These are phyloP conservation scores for Leersia perrieri DNA, from an alignment of 176 grass and related monocot species.

Conservation along the genomic window DNA sequence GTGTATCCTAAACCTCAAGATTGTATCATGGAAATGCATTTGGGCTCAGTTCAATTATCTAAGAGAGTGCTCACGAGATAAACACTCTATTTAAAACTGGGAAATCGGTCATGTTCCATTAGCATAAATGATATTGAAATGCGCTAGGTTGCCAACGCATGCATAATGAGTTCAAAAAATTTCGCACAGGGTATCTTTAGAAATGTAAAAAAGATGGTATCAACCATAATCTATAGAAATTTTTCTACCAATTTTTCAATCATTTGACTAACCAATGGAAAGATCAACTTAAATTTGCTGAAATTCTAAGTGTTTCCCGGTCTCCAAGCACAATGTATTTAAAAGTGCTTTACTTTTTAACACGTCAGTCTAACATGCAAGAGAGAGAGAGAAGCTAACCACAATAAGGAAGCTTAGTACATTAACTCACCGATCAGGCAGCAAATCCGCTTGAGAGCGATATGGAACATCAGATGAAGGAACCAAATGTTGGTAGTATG, in stretches of 20 bases:
- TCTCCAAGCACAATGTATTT: neutral
- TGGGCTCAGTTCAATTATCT: neutral
- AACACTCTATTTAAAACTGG: neutral
- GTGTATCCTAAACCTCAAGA: too few species aligned
- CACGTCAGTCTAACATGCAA: neutral
- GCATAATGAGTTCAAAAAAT: neutral
- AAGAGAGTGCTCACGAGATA: neutral
- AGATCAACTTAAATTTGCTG: neutral
- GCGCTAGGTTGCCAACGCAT: neutral
- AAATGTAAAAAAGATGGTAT: neutral
- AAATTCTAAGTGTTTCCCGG: neutral
- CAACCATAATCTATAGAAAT: neutral
- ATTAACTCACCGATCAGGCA: constrained; percentile 44
- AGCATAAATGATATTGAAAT: neutral
- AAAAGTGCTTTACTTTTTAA: neutral
- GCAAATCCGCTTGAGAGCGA: constrained; percentile 30
- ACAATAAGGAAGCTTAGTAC: neutral
- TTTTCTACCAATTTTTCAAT: neutral
- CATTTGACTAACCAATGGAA: neutral
- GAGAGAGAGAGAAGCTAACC: neutral
- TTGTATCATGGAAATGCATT: neutral
- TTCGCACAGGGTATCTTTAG: neutral
- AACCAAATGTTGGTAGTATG: constrained; percentile 33
- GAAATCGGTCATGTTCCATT: neutral
- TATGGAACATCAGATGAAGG: constrained; percentile 43